Evolutionary conservation across 768 basidiomycete species (phyloP).

Genomic region (Termitomyces sp.): DNA sequence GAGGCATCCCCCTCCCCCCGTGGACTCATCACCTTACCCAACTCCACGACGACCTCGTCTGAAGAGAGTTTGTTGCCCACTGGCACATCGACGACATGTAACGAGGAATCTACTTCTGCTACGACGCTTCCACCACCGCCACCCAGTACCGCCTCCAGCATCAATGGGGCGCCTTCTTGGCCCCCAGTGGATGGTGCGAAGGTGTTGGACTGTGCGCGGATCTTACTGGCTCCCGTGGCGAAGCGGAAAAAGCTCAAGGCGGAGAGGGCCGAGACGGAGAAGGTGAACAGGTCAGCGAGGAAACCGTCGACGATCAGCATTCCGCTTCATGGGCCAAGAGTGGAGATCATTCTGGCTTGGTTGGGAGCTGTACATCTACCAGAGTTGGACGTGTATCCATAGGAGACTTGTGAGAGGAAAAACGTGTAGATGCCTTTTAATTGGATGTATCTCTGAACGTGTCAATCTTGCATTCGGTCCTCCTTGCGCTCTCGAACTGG

Average conservation of each 20-base stretch:
- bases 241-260: slow-evolving; percentile 59
- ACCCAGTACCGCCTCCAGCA: slow-evolving; percentile 4
- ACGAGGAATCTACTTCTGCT: slow-evolving; percentile 14
- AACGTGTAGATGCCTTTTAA: background rate
- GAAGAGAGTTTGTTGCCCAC: slow-evolving; percentile 17
- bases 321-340: slow-evolving; percentile 80
- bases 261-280: slow-evolving; percentile 40
- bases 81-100: slow-evolving; percentile 16
- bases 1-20: slow-evolving; percentile 7
- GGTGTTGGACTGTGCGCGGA: slow-evolving; percentile 64
- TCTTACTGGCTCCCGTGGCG: slow-evolving; percentile 68
- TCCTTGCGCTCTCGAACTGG: background rate
- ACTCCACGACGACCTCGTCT: slow-evolving; percentile 1
- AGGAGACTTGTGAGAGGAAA: background rate
- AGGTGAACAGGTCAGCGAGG: slow-evolving; percentile 56
- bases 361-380: slow-evolving; percentile 76
- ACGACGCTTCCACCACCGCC: background rate
- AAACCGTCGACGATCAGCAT: slow-evolving; percentile 71
- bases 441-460: background rate
- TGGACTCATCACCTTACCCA: slow-evolving; percentile 2
- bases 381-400: slow-evolving; percentile 50
- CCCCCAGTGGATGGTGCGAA: slow-evolving; percentile 41
- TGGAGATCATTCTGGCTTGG: slow-evolving; percentile 85
- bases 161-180: slow-evolving; percentile 4
- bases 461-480: background rate